Percentiles rank a stretch among this genome's conserved stretches.
Conservation (phyloP, 345 rosid genomes). For the Arabis hirsuta region DNA sequence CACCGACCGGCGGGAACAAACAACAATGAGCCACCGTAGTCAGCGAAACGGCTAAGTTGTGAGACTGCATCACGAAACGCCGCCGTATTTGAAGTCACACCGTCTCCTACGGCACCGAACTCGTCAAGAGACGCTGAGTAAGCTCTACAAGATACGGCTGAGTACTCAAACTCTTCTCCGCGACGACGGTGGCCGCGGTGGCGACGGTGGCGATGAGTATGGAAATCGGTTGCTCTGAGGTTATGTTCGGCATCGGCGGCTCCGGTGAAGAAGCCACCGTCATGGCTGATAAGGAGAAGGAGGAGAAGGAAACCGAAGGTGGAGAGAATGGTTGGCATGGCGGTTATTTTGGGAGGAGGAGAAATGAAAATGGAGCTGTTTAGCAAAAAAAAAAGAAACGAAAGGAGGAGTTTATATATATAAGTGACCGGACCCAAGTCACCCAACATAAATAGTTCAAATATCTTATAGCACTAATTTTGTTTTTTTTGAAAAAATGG, state of each 20-base stretch:
- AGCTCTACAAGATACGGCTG: constrained; percentile 67
- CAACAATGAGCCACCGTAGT: constrained; percentile 76
- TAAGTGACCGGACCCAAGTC: neutral
- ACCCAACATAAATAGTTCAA: constrained; percentile 7
- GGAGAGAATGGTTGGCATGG: constrained; percentile 38
- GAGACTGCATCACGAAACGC: constrained; percentile 71
- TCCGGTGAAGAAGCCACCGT: constrained; percentile 24
- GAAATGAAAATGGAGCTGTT: constrained; percentile 2
- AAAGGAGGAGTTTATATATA: constrained; percentile 25
- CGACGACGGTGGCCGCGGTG: constrained; percentile 60
- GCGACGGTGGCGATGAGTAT: constrained; percentile 33
- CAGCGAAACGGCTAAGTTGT: constrained; percentile 56
- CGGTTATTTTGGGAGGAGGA: constrained; percentile 18
- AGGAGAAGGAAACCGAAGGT: constrained; percentile 22
- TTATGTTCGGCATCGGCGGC: constrained; percentile 20
- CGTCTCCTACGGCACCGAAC: constrained; percentile 90
- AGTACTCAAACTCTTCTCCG: constrained; percentile 47
- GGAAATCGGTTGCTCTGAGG: constrained; percentile 31
- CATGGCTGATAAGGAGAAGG: constrained; percentile 25
- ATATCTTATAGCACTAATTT: neutral
- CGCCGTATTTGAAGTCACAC: constrained; percentile 69
- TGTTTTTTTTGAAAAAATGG: neutral
- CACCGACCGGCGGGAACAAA: constrained; percentile 86
- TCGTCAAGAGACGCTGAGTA: constrained; percentile 74
- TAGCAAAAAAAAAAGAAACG: neutral